These are phyloP conservation scores for Chlorella sp. DNA, from an alignment of 139 green algal species.

Conservation along the genomic window DNA sequence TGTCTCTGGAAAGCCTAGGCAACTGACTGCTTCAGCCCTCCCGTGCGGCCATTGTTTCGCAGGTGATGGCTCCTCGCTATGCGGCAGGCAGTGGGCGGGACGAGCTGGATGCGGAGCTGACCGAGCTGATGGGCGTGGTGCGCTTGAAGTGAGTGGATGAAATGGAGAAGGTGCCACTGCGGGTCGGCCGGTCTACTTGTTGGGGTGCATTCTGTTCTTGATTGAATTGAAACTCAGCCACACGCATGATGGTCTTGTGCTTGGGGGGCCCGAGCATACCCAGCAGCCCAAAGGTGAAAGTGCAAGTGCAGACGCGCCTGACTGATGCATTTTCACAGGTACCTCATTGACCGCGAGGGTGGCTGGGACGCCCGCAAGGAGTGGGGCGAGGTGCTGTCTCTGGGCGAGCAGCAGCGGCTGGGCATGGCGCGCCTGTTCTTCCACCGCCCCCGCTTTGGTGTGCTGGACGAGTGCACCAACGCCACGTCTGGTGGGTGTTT, in stretches of 20 bases:
- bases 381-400: conserved; percentile 76
- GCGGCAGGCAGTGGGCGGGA: not conserved
- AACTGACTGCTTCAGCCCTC: too few species aligned
- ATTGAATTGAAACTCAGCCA: too few species aligned
- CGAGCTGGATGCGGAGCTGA: conserved; percentile 59
- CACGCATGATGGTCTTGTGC: too few species aligned
- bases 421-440: conserved; percentile 86
- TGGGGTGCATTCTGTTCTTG: too few species aligned
- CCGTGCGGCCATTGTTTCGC: not conserved
- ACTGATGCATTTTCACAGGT: too few species aligned
- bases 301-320: too few species aligned
- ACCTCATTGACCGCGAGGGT: conserved; percentile 76
- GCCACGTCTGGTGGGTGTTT: conserved; percentile 56
- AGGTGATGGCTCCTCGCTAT: conserved; percentile 11
- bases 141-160: conserved; percentile 39
- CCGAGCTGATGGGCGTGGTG: conserved; percentile 62
- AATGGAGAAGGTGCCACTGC: too few species aligned
- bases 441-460: conserved; percentile 68
- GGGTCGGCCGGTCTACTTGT: too few species aligned
- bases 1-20: too few species aligned
- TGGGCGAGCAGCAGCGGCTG: conserved; percentile 85
- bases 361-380: conserved; percentile 62
- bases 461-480: conserved; percentile 87
- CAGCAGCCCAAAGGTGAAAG: too few species aligned
- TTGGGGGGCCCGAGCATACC: too few species aligned